These are phyloP conservation scores for Entomortierella lignicola DNA, from an alignment of 192 early-diverging fungal species.

Conservation along the genomic window DNA sequence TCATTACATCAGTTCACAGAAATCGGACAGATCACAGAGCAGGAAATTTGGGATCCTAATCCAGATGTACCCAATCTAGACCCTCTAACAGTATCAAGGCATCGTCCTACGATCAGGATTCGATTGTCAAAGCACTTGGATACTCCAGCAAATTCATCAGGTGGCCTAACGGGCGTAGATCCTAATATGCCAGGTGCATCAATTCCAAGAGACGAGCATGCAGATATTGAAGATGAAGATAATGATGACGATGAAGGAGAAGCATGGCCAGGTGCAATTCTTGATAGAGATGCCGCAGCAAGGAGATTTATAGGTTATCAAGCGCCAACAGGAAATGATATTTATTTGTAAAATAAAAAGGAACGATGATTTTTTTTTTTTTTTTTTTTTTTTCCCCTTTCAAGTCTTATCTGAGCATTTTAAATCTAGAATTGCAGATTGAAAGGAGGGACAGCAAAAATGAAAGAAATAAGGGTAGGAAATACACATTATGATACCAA, in stretches of 20 bases:
- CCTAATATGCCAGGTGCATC: constrained; percentile 22
- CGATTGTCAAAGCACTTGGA: constrained; percentile 31
- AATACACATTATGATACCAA: too few species aligned
- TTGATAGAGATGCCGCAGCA: constrained; percentile 42
- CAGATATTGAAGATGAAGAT: constrained; percentile 8
- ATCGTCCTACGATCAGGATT: constrained; percentile 47
- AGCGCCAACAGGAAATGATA: constrained; percentile 48
- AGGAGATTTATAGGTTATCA: constrained; percentile 49
- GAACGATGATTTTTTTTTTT: too few species aligned
- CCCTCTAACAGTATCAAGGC: constrained; percentile 31
- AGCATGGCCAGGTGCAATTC: constrained; percentile 40
- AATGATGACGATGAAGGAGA: constrained; percentile 18
- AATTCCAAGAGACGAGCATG: constrained; percentile 36
- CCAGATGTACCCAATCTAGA: constrained; percentile 39
- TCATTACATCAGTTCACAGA: constrained; percentile 65
- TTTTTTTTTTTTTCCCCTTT: neutral
- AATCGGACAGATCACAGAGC: constrained; percentile 55
- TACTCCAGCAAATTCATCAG: neutral
- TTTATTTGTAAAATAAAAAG: constrained; percentile 32
- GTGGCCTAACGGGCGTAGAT: constrained; percentile 11
- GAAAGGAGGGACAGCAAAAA: neutral
- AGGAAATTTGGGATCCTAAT: constrained; percentile 50
- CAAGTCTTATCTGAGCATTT: too few species aligned
- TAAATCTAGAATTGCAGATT: too few species aligned
- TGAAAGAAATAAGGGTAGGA: too few species aligned